Conservation (phyloP, 495 filamentous ascomycete species). For the Tuber calosporum region DNA sequence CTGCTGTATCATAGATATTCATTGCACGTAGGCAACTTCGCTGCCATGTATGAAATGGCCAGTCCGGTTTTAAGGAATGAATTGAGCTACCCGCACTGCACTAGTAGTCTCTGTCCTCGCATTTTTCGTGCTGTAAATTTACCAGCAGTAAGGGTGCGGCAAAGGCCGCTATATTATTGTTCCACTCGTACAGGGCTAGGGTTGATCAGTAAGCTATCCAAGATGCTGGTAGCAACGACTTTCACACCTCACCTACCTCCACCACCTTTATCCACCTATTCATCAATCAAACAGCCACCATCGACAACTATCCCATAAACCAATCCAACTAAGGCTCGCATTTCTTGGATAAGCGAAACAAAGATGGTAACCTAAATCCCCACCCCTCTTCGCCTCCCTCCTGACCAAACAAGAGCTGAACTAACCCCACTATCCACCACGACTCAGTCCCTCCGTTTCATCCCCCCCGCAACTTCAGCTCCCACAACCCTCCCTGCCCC, state of each 20-base stretch:
- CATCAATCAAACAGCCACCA: not conserved
- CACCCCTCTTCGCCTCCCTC: not conserved
- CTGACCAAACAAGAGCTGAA: not conserved
- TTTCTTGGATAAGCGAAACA: not conserved
- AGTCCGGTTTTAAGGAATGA: not conserved
- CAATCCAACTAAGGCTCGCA: not conserved
- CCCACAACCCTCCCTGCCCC: conserved; percentile 54
- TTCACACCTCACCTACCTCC: not conserved
- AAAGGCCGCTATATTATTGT: not conserved
- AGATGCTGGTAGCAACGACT: not conserved
- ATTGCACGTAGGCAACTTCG: not conserved
- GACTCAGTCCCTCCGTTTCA: conserved; percentile 81
- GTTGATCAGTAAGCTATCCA: not conserved
- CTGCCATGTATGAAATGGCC: not conserved
- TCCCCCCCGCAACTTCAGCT: conserved; percentile 57
- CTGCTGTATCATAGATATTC: not conserved
- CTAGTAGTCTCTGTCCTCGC: not conserved
- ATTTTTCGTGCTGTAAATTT: not conserved
- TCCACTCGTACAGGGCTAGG: not conserved
- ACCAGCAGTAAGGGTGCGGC: not conserved
- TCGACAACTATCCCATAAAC: not conserved
- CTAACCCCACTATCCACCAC: conserved; percentile 26
- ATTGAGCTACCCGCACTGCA: not conserved
- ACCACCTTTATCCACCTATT: not conserved
- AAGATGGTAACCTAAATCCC: not conserved